These are phyloP conservation scores for Xenoacremonium recifei DNA, from an alignment of 2,329 filamentous ascomycete species.

Conservation along the genomic window DNA sequence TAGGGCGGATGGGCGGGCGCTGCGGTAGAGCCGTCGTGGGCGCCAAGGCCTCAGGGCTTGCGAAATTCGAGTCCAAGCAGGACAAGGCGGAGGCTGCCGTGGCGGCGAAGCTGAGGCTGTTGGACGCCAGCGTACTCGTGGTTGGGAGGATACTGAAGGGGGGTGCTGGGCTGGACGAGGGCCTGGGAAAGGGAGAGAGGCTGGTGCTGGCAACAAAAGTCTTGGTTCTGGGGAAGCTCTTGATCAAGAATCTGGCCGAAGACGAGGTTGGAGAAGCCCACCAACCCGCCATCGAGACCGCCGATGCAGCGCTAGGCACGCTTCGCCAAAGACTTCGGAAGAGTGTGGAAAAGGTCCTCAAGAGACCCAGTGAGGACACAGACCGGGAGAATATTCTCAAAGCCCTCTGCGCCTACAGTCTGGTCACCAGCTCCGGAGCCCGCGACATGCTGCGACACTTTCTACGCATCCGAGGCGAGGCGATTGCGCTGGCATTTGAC, in stretches of 20 bases:
- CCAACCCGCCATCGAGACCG: constrained; percentile 49
- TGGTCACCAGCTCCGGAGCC: constrained; percentile 76
- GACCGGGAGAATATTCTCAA: constrained; percentile 60
- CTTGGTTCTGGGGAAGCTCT: constrained; percentile 70
- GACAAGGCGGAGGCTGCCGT: constrained; percentile 26
- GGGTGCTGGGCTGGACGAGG: constrained; percentile 28
- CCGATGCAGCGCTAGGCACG: constrained; percentile 62
- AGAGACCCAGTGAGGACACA: constrained; percentile 54
- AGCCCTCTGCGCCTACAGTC: constrained; percentile 76
- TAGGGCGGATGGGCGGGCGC: constrained; percentile 70
- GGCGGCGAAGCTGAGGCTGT: constrained; percentile 46
- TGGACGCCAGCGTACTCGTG: constrained; percentile 51
- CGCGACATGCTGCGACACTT: constrained; percentile 79
- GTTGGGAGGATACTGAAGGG: constrained; percentile 49
- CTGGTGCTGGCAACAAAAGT: constrained; percentile 65
- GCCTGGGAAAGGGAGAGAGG: constrained; percentile 43
- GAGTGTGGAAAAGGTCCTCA: constrained; percentile 68
- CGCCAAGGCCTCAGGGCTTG: constrained; percentile 60
- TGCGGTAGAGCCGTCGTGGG: constrained; percentile 74
- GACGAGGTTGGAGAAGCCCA: constrained; percentile 32
- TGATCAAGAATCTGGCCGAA: constrained; percentile 71
- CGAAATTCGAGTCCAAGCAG: constrained; percentile 38
- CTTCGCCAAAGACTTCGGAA: constrained; percentile 63
- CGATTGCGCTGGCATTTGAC: constrained; percentile 63
- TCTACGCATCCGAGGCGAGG: constrained; percentile 67